Base-by-base conservation (phyloP, 1,139 yeast species). In the Saccharomyces pastorianus region DNA sequence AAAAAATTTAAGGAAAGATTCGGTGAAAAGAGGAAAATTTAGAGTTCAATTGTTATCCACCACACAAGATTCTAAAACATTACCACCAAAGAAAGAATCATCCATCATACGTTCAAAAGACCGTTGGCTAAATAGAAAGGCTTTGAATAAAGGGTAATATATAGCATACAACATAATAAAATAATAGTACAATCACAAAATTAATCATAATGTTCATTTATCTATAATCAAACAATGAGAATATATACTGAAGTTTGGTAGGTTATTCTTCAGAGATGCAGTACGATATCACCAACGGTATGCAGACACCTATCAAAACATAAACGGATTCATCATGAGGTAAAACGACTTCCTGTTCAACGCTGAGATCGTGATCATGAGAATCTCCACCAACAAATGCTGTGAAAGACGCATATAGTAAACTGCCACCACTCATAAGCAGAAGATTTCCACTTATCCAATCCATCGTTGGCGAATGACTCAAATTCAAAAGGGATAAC, bases 91-190 rank as follows among this genome's bases (percentile, higher is more conserved):
- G 48, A 76, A 78, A 47, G 81, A 77, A 56, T 64, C 68, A 25
- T 67, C 71, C 47, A 71, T 77, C 11, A 66, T 78, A 52, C 72
- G 69, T 50, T 71, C 76, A 31, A 80, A 76, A 64, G 79, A 78
- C 53, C 78, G 79, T 61, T 84, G 88, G 88, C 70, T 84, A 59
- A 78, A 76, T 60, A 77, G 89, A 65, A 81, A 77, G 61, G 71
- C 82, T 23, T 67, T 83, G 53, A 62, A 61, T 25, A 67, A 68
- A 49, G 64, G 58, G 51, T 65, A 58, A 53, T 46, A 38, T 28
- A 29, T 48, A 51, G 20, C 27, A 13, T 14, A 41, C 31, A 25
- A 49, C 32, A n/a, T 14, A 25, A n/a, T 26, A 25, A n/a, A 23
- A 23, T 28, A 49, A 31, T 42, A 47, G 38, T 34, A 38, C 32